Evolutionary conservation across 1,284 basidiomycete species (phyloP), one percentile per base, ranked within the genome.

Genomic region (Fomitiporia mediterranea): DNA sequence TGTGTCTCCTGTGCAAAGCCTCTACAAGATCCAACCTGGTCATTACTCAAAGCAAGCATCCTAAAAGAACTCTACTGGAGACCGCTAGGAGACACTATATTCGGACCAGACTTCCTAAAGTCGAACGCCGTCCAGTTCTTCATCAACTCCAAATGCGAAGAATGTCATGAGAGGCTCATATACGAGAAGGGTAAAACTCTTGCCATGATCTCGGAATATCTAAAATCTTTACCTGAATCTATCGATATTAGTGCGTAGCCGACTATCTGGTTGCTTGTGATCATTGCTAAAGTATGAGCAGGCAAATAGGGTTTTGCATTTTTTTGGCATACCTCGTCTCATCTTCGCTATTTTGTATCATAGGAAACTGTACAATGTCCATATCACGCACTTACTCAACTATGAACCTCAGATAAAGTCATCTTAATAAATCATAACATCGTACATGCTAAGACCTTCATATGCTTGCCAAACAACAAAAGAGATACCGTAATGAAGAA

Each of bases 121-220:
- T 58, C 57, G 13, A 54, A 42, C 37, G 52, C 57, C n/a, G 46
- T 58, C 19, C 57, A 58, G 30, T 58, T 51, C 23, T 58, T 58
- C 40, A 58, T 58, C 27, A 58, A 58, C 32, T 49, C 43, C 21
- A 58, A 58, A 38, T 58, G 57, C 38, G 57, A 58, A 44, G 57
- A 58, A 34, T 58, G 57, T 27, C 51, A 58, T 32, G 57, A 58
- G 34, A 54, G 57, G 30, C 46, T 58, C 17, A 54, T 58, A 9
- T 58, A 58, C 46, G 57, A 58, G 47, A 58, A 58, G 38, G 57
- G 57, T 9, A 58, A 58, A 38, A 58, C 57, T 6, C 52, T 58
- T 17, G 57, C 57, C n/a, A 58, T 58, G 57, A 58, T 58, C 23
- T 58, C 44, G 9, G 57, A 58, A 15, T 58, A 55, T 48, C 52